Percentiles rank a stretch among this genome's conserved stretches.
Evolutionary conservation across 1,139 yeast genomes (phyloP).

Genomic region (Hyphopichia wangnamkhiaoensis): DNA sequence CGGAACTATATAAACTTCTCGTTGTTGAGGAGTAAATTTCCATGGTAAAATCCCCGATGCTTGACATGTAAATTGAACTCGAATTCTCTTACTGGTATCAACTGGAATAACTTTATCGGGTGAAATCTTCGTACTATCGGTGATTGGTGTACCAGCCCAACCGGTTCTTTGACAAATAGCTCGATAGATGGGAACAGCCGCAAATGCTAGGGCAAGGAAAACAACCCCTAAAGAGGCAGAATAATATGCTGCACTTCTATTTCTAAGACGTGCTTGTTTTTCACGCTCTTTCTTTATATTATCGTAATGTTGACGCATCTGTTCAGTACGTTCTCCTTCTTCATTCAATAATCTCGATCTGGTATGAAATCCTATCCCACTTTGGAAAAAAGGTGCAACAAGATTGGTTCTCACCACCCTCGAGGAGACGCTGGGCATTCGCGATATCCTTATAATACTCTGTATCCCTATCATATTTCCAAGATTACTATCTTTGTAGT

Average conservation of each 20-base stretch:
- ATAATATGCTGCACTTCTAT: constrained; percentile 66
- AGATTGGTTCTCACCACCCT: background rate
- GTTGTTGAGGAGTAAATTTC: constrained; percentile 93
- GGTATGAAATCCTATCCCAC: background rate
- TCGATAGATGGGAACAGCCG: constrained; percentile 91
- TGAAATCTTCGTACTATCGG: constrained; percentile 77
- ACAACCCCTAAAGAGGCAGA: constrained; percentile 69
- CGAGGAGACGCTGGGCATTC: background rate
- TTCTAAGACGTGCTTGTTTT: constrained; percentile 31
- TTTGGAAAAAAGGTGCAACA: background rate
- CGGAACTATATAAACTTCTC: constrained; percentile 90
- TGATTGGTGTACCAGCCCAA: constrained; percentile 93
- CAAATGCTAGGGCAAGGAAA: constrained; percentile 80
- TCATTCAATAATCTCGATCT: background rate
- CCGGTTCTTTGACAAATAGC: constrained; percentile 95
- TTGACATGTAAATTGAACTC: constrained; percentile 86
- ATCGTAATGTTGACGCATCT: constrained; percentile 12
- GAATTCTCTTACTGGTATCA: constrained; percentile 77
- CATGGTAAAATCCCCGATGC: constrained; percentile 92
- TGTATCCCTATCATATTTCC: background rate
- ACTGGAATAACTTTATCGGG: constrained; percentile 88
- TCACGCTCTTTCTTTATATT: constrained; percentile 22
- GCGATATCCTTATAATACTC: background rate
- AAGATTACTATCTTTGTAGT: background rate
- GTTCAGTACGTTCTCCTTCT: constrained; percentile 5